These are phyloP conservation scores for Myriosclerotinia scirpicola DNA, from an alignment of 2,329 filamentous ascomycete genomes.

Conservation along the genomic window DNA sequence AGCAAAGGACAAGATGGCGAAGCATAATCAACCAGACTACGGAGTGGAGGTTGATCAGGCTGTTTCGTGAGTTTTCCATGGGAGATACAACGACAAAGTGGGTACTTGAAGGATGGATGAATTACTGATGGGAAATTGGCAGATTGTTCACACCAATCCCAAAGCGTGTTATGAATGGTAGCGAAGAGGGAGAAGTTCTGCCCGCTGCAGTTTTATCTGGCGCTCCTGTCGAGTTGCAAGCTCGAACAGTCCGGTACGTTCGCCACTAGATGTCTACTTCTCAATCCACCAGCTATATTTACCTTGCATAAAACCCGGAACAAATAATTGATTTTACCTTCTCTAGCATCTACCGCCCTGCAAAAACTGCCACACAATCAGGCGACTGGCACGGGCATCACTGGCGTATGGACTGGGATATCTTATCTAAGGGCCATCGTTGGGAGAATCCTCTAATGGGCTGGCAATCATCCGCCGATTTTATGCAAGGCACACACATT, in stretches of 20 bases:
- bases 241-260: slow-evolving; percentile 83
- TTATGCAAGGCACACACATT: slow-evolving; percentile 90
- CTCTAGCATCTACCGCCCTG: slow-evolving; percentile 80
- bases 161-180: slow-evolving; percentile 85
- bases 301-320: not conserved
- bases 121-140: slow-evolving; percentile 36
- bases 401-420: slow-evolving; percentile 99
- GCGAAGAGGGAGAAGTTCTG: slow-evolving; percentile 71
- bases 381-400: slow-evolving; percentile 79
- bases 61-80: slow-evolving; percentile 70
- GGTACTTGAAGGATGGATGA: slow-evolving; percentile 6
- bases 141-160: slow-evolving; percentile 91
- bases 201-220: slow-evolving; percentile 87
- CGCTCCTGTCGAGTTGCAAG: slow-evolving; percentile 90
- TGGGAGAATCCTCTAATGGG: slow-evolving; percentile 99
- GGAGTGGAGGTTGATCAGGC: slow-evolving; percentile 78
- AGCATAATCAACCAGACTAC: slow-evolving; percentile 72
- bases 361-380: slow-evolving; percentile 96
- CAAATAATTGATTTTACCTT: slow-evolving; percentile 25
- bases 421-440: slow-evolving; percentile 84
- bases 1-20: slow-evolving; percentile 27
- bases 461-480: slow-evolving; percentile 94
- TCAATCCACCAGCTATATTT: not conserved
- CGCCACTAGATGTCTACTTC: not conserved
- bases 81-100: slow-evolving; percentile 31